Evolutionary conservation across 306 rosid species (phyloP), one percentile per base, ranked within the genome.

Genomic region (Dryas drummondii): DNA sequence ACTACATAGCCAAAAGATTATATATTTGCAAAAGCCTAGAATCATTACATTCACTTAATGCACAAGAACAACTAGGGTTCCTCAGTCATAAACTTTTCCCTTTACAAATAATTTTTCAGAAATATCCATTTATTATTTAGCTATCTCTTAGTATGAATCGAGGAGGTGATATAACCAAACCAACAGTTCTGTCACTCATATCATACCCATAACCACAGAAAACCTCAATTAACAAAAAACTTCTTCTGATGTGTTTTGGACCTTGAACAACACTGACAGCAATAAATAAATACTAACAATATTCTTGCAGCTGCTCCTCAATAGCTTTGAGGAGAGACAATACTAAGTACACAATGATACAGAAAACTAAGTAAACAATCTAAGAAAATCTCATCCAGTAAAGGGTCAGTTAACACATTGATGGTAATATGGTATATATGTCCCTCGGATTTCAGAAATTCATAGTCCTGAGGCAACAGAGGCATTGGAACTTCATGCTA

Each of bases 1-100:
- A 62, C 16, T 2, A 71, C 14, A 49, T 22, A 11, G 57, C 9
- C 8, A 12, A 61, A 16, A 44, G 5, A 22, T 11, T 45, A 9
- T 70, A 32, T 4, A 13, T 27, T 2, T 9, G 6, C 1, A 5
- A 64, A 53, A 64, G 78, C 79, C 54, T 7, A 3, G 3, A 12
- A 66, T 49, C 44, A 13, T 32, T 54, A 37, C 37, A 66, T 4
- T 2, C 49, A 63, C 37, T 47, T 8, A 49, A 47, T 57, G 47
- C 68, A 59, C 48, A 22, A 71, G 32, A 75, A n/a, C 66, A 78
- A 6, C n/a, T 44, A 47, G 9, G 17, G 49, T 63, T 56, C 17
- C 69, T 59, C 17, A 58, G 44, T 62, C 47, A 68, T 49, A 26
- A 11, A 22, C 44, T 22, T 16, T 37, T 40, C 14, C 0, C 9